These are phyloP conservation scores for Fusarium sp. DNA, from an alignment of 2,329 filamentous ascomycete species.

Conservation along the genomic window DNA sequence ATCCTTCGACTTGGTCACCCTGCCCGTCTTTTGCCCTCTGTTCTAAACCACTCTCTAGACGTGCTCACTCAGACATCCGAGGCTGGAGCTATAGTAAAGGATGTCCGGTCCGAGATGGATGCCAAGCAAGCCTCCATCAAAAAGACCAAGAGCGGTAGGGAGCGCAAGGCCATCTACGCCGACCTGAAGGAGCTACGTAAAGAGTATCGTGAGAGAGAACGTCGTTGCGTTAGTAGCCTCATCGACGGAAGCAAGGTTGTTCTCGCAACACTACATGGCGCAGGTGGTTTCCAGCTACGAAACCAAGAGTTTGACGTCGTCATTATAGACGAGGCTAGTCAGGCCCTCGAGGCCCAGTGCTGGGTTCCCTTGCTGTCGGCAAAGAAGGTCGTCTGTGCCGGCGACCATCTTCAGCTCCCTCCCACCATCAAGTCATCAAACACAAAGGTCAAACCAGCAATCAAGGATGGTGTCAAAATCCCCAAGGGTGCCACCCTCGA, in stretches of 20 bases:
- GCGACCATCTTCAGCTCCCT: slow-evolving; percentile 93
- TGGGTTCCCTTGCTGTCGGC: slow-evolving; percentile 91
- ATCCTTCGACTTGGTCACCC: slow-evolving; percentile 94
- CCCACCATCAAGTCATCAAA: slow-evolving; percentile 91
- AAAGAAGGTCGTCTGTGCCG: slow-evolving; percentile 88
- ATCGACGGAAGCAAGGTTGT: slow-evolving; percentile 86
- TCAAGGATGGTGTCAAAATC: slow-evolving; percentile 51
- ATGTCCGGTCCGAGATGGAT: slow-evolving; percentile 94
- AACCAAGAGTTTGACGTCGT: slow-evolving; percentile 90
- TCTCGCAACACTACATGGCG: slow-evolving; percentile 90
- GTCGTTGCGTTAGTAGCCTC: slow-evolving; percentile 80
- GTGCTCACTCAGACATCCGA: slow-evolving; percentile 91
- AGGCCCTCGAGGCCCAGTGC: slow-evolving; percentile 95
- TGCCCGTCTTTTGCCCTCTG: slow-evolving; percentile 87
- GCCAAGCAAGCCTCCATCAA: slow-evolving; percentile 88
- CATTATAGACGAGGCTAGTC: slow-evolving; percentile 94
- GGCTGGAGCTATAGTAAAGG: slow-evolving; percentile 87
- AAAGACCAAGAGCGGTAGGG: slow-evolving; percentile 84
- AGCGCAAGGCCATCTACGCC: slow-evolving; percentile 83
- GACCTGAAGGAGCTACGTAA: slow-evolving; percentile 88
- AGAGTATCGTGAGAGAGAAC: slow-evolving; percentile 89
- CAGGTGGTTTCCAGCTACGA: slow-evolving; percentile 85
- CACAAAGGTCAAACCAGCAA: slow-evolving; percentile 57
- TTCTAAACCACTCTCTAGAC: slow-evolving; percentile 90
- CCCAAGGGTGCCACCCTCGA: slow-evolving; percentile 76